Conservation (phyloP, 2,329 filamentous ascomycete species). For the Beauveria brongniartii region DNA sequence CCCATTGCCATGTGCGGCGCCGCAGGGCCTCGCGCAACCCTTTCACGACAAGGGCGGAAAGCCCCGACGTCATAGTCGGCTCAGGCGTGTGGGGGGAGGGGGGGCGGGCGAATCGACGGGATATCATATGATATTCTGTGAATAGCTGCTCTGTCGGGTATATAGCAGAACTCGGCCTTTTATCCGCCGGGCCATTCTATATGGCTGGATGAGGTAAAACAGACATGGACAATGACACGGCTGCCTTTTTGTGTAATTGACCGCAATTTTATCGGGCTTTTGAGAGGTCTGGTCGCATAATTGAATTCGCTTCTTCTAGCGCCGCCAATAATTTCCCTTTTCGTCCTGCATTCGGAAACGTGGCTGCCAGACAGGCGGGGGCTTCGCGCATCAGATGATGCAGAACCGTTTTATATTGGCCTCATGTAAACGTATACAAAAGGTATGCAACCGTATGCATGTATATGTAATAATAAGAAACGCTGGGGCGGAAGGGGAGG, state of each 20-base stretch:
- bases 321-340: neutral
- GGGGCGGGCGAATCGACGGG: neutral
- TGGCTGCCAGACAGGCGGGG: neutral
- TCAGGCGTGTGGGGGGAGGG: neutral
- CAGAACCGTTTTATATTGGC: neutral
- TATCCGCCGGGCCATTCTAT: too few species aligned
- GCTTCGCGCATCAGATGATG: conserved; percentile 3
- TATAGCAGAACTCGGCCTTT: neutral
- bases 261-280: neutral
- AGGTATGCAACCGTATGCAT: too few species aligned
- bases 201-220: too few species aligned
- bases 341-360: neutral
- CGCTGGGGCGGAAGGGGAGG: neutral
- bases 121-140: too few species aligned
- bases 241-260: neutral
- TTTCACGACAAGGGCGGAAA: neutral
- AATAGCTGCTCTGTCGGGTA: neutral
- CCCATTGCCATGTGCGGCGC: neutral
- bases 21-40: neutral
- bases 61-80: conserved; percentile 5
- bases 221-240: too few species aligned
- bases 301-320: too few species aligned
- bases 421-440: neutral
- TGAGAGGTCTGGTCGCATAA: too few species aligned
- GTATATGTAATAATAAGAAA: neutral